Conservation (phyloP, 768 basidiomycete species). For the Neoboletus brunneissimus region DNA sequence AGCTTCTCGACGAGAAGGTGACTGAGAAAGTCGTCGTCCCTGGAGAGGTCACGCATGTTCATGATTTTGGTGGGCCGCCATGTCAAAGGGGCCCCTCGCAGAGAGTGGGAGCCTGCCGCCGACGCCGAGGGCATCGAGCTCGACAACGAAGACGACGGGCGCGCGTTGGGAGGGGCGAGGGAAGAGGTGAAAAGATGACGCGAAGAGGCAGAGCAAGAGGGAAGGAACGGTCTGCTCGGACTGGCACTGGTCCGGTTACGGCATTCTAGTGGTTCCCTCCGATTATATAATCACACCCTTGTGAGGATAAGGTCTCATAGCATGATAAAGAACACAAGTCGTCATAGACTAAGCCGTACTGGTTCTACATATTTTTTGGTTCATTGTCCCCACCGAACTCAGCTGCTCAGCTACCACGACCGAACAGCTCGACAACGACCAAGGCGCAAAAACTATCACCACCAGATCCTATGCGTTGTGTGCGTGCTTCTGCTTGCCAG, state of each 20-base stretch:
- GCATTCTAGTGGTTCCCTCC: slow-evolving; percentile 13
- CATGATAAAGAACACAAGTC: background rate
- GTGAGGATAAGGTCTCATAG: slow-evolving; percentile 1
- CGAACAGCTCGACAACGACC: background rate
- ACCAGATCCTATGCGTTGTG: slow-evolving; percentile 37
- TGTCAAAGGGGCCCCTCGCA: slow-evolving; percentile 33
- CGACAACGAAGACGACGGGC: slow-evolving; percentile 23
- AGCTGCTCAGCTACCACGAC: background rate
- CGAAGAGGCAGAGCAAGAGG: slow-evolving; percentile 30
- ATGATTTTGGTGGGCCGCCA: slow-evolving; percentile 88
- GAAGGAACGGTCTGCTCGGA: slow-evolving; percentile 21
- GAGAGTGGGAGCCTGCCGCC: slow-evolving; percentile 24
- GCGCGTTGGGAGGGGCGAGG: slow-evolving; percentile 16
- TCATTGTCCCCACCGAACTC: background rate
- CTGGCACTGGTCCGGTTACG: slow-evolving; percentile 33
- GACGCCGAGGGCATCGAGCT: slow-evolving; percentile 35
- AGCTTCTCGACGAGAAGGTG: slow-evolving; percentile 88
- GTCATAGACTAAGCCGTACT: background rate
- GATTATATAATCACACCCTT: slow-evolving; percentile 22
- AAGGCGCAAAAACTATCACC: background rate
- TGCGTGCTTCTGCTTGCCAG: slow-evolving; percentile 94
- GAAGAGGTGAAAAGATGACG: slow-evolving; percentile 27
- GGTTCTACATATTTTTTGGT: background rate
- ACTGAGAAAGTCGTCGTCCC: slow-evolving; percentile 88
- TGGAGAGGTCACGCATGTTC: slow-evolving; percentile 87